Evolutionary conservation across 2,329 filamentous ascomycete species (phyloP).

Genomic region (Fusarium illudens): DNA sequence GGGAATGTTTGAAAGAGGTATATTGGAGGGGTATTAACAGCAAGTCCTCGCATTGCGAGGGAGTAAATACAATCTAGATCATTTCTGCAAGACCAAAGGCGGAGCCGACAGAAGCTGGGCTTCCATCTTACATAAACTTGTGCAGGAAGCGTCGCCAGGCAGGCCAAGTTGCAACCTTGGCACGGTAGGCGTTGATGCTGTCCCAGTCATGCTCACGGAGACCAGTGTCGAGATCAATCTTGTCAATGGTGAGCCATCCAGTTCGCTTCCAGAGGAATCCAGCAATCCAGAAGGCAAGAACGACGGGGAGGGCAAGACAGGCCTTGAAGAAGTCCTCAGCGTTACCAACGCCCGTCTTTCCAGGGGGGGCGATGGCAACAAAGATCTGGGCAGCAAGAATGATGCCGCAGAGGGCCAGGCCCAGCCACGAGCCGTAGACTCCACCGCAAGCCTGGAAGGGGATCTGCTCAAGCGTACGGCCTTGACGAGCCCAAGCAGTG

Average conservation of each 20-base stretch:
- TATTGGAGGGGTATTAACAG: conserved; percentile 30
- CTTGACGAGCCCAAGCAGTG: conserved; percentile 64
- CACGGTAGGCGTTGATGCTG: conserved; percentile 62
- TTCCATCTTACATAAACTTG: conserved; percentile 17
- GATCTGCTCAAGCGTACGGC: conserved; percentile 69
- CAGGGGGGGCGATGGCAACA: conserved; percentile 55
- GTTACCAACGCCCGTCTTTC: conserved; percentile 43
- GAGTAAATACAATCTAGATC: conserved; percentile 11
- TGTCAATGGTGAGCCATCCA: conserved; percentile 63
- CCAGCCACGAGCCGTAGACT: conserved; percentile 68
- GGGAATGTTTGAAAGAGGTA: not conserved
- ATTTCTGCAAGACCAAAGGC: not conserved
- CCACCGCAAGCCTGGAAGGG: conserved; percentile 69
- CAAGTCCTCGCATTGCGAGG: conserved; percentile 9
- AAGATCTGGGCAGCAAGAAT: conserved; percentile 63
- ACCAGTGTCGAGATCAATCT: conserved; percentile 74
- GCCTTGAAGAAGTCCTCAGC: conserved; percentile 63
- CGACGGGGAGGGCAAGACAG: conserved; percentile 62
- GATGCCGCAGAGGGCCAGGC: conserved; percentile 63
- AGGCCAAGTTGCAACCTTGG: conserved; percentile 57
- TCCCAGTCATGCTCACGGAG: conserved; percentile 72
- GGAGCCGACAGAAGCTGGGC: accelerated
- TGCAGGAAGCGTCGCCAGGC: conserved; percentile 52
- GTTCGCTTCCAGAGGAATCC: conserved; percentile 72
- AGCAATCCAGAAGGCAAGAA: conserved; percentile 61